Base-by-base conservation (phyloP, 176 grass and related monocot species). In the Aegilops longissima region DNA sequence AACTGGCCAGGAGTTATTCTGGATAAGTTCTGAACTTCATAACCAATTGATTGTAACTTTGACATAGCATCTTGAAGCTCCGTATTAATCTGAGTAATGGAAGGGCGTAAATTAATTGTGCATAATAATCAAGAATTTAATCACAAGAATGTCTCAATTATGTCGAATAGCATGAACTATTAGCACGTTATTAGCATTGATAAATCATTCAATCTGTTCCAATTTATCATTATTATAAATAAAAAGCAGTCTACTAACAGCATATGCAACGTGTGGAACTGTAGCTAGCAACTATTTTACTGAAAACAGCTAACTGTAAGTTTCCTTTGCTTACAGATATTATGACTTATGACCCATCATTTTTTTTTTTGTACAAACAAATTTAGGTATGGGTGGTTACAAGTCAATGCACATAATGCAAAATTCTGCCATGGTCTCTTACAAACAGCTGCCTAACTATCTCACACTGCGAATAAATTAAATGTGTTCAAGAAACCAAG, bases 11-110 rank as follows among this genome's bases (percentile, higher is more conserved):
- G 93, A 73, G 91, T 89, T 31, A 98, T 85, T 82, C 91, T 88
- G 24, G 92, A 95, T 71, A 92, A 76, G 78, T 87, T 98, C 86
- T 94, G 84, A 30, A 95, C 93, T 92, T 95, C 96, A 91, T 98
- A 91, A 68, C 93, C 90, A 84, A 98, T 98, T 11, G 91, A 88
- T 51, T 98, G 92, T 82, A 95, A 33, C 73, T 98, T 92, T 71
- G 92, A 93, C 67, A 98, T 90, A 1, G 93, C 91, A 24, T 98
- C 96, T 92, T 90, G 90, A 77, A 98, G 90, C 85, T 98, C 96
- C 80, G 94, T 95, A 12, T 98, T 92, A 24, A 98, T 90, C 96
- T 98, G 77, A 21, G 70, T 47, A 77, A 84, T 73, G 84, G n/a
- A 56, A 25, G 14, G 56, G 38, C 24, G 10, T 17, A 40, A 73